Percentiles rank a stretch among this genome's conserved stretches.
Conservation (phyloP, 1,284 basidiomycete species). For the Xerocomus nothofagi region DNA sequence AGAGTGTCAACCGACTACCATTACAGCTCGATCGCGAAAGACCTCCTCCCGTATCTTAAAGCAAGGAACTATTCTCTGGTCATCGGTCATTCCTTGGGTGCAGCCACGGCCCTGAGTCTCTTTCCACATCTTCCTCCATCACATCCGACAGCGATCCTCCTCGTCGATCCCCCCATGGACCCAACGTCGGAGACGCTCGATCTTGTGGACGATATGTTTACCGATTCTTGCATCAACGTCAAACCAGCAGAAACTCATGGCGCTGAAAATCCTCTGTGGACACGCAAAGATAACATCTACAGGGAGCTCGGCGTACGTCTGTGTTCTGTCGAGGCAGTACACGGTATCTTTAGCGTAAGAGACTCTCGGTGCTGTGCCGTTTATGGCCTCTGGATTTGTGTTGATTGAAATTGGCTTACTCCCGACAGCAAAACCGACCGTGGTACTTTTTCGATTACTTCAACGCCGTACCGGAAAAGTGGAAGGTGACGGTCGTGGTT, state of each 20-base stretch:
- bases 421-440: constrained; percentile 20
- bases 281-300: constrained; percentile 16
- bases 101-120: constrained; percentile 11
- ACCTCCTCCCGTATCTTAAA: constrained; percentile 27
- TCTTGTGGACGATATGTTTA: neutral
- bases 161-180: constrained; percentile 26
- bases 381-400: no score
- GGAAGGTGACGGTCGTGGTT: constrained; percentile 20
- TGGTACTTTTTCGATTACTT: constrained; percentile 21
- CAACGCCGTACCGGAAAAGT: constrained; percentile 4
- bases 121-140: constrained; percentile 16
- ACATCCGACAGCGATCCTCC: constrained; percentile 21
- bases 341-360: constrained; percentile 14
- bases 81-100: constrained; percentile 29
- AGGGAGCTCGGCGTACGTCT: constrained; percentile 20
- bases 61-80: constrained; percentile 19
- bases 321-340: constrained; percentile 11
- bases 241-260: constrained; percentile 5
- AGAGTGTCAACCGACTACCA: constrained; percentile 18
- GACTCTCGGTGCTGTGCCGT: neutral
- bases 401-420: neutral
- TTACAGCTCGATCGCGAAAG: constrained; percentile 14
- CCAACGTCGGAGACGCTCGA: neutral
- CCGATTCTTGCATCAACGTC: neutral
- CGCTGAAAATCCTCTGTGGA: constrained; percentile 23